phyloP scores from a whole-genome alignment of 2,329 filamentous ascomycete species.

The Xylaria arbuscula region DNA sequence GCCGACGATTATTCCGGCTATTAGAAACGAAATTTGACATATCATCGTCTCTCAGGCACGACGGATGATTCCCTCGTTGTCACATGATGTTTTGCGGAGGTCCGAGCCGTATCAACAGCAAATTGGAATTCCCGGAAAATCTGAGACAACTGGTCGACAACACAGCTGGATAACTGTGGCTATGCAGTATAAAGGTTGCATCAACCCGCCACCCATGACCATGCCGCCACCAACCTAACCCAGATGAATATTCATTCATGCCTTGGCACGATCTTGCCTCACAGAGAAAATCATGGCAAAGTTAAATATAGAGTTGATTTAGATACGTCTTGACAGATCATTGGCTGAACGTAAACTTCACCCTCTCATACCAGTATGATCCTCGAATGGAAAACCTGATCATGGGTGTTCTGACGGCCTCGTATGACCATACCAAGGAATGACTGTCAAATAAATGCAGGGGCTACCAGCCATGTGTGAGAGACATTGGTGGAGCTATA shows the following conservation, averaged over 20 bases:
- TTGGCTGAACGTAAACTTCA: not conserved
- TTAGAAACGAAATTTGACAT: not conserved
- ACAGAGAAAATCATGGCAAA: not conserved
- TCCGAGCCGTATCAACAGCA: not conserved
- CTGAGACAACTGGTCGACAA: not conserved
- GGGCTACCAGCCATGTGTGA: not conserved
- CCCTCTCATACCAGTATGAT: slow-evolving; percentile 1
- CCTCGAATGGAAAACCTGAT: not conserved
- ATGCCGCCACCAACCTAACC: not conserved
- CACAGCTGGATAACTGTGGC: slow-evolving; percentile 8
- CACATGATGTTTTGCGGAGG: not conserved
- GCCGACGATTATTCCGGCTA: not conserved
- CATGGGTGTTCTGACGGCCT: not conserved
- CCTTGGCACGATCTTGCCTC: not conserved
- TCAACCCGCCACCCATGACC: slow-evolving; percentile 14
- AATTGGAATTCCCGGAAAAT: slow-evolving; percentile 15
- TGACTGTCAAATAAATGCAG: slow-evolving; percentile 8
- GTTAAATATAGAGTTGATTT: slow-evolving; percentile 21
- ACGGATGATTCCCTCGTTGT: not conserved
- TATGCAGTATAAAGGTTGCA: slow-evolving; percentile 22
- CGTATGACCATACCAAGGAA: not conserved
- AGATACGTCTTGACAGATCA: not conserved
- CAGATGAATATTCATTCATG: not conserved
- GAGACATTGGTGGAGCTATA: not conserved
- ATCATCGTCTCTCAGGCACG: not conserved